Evolutionary conservation across 2,329 filamentous ascomycete genomes (phyloP), one percentile per base, ranked within the genome.

Genomic region (Venturia carpophila): DNA sequence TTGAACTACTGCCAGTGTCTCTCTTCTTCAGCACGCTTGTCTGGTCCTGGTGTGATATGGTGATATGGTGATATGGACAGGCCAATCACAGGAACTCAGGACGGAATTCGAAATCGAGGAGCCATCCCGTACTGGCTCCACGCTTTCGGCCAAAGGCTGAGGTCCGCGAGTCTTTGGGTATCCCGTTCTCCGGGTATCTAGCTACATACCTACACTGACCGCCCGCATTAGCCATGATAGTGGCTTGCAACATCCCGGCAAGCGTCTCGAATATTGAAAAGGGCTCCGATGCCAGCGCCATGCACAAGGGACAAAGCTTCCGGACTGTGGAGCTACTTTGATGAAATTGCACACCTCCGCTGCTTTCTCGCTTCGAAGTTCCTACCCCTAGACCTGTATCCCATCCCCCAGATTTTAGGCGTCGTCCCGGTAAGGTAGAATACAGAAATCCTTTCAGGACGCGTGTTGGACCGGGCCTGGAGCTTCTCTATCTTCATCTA

Each of bases 191-290:
- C 37, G 52, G 49, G 5, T 58, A 3, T 58, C 37, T n/a, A n/a
- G n/a, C n/a, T n/a, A n/a, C n/a, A n/a, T n/a, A n/a, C n/a, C n/a
- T n/a, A 56, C 27, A 56, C 34, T 56, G 52, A 24, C 30, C 37
- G 52, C 30, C 27, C 30, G 52, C 30, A 37, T 37, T 13, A 37
- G 52, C 30, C 21, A 30, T 58, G 52, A 58, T 37, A 58, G 52
- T 37, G 52, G 52, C 52, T 58, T 58, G 52, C 52, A 5, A 37
- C 17, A 58, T 58, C 52, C 52, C 52, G 52, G 52, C 52, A 58
- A 58, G 52, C 27, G 52, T 15, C 11, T 3, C 27, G 15, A 37
- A 37, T 19, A 37, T 56, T 37, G 52, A 56, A 58, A 52, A 37
- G 30, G 52, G 37, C 30, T 34, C 52, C 52, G 30, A 37, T 58